Conservation (phyloP, 257 asterid genomes). For the Solanum pimpinellifolium region DNA sequence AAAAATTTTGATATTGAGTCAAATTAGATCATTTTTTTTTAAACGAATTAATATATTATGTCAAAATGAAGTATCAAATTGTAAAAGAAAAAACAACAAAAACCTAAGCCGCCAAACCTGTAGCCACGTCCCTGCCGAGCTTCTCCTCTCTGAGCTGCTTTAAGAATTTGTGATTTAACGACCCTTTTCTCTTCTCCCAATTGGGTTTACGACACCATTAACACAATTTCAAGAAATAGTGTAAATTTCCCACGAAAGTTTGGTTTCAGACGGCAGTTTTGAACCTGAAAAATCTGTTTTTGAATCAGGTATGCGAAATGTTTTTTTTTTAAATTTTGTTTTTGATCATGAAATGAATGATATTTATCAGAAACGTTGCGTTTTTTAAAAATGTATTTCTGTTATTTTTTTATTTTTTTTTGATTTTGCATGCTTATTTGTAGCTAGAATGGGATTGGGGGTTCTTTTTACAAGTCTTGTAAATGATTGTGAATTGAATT, state of each 20-base stretch:
- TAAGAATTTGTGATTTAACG: neutral
- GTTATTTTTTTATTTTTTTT: too few relatives aligned
- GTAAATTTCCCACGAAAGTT: neutral
- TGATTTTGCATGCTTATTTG: neutral
- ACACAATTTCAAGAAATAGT: neutral
- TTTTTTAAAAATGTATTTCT: neutral
- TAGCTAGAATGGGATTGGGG: neutral
- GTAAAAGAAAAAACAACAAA: neutral
- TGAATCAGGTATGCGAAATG: neutral
- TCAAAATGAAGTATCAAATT: neutral
- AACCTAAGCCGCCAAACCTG: neutral
- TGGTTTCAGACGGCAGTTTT: neutral
- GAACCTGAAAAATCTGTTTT: neutral
- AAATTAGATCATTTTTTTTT: too few relatives aligned
- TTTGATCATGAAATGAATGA: neutral
- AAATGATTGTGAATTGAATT: neutral
- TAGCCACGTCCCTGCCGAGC: neutral
- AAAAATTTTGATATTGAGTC: accelerated
- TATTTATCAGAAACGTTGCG: neutral
- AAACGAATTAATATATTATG: neutral
- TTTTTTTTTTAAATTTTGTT: neutral
- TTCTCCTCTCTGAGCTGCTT: neutral
- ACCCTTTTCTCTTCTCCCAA: neutral
- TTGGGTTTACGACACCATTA: neutral
- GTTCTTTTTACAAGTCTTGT: neutral